phyloP scores from a whole-genome alignment of 78 protist genomes.

The Dictyostelium citrinum region DNA sequence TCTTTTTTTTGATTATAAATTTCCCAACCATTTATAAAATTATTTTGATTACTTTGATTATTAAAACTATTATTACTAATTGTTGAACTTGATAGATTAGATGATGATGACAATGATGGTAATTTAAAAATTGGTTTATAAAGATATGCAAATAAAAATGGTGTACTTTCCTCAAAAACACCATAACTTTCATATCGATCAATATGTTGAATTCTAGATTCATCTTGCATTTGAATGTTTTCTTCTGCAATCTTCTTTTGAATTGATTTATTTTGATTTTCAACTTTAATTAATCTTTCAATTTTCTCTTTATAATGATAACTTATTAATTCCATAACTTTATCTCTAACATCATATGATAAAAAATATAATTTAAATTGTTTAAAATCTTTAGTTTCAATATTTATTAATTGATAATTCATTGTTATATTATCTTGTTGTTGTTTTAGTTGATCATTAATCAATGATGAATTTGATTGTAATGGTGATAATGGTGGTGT shows the following conservation, averaged over 20 bases:
- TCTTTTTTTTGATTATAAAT: conserved; percentile 8
- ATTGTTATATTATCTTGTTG: not conserved
- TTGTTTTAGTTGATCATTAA: not conserved
- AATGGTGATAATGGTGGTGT: conserved; percentile 8
- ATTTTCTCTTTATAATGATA: conserved; percentile 22
- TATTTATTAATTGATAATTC: conserved; percentile 27
- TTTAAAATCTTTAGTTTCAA: conserved; percentile 1
- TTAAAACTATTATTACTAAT: not conserved
- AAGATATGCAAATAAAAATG: conserved; percentile 25
- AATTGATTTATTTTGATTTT: not conserved
- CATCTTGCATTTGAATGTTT: conserved; percentile 20
- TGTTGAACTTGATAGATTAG: not conserved
- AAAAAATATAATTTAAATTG: conserved; percentile 7
- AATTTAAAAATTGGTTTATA: not conserved
- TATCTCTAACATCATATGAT: not conserved
- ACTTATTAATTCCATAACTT: not conserved
- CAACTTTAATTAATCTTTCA: not conserved
- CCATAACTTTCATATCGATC: conserved; percentile 53
- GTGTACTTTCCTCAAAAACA: conserved; percentile 40
- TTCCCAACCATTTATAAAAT: conserved; percentile 31
- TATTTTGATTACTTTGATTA: no score
- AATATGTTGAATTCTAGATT: conserved; percentile 22
- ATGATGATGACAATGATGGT: not conserved
- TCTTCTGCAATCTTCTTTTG: conserved; percentile 36
- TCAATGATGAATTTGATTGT: not conserved